Evolutionary conservation across 305 asterid genomes (phyloP).

Genomic region (Stenogyne calaminthoides): DNA sequence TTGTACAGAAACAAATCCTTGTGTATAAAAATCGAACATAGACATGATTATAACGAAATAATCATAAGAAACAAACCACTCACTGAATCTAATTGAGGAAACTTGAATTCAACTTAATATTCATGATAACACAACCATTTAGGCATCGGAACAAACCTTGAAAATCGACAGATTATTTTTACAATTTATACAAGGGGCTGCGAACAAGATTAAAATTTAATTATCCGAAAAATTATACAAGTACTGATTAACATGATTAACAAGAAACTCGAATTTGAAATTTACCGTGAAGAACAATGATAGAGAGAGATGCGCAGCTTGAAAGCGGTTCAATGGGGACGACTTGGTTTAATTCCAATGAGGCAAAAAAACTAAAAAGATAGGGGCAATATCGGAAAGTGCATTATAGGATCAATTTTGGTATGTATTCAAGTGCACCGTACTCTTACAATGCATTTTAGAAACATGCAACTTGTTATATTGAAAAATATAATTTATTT

Average conservation of each 20-base stretch:
- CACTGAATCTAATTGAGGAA: not conserved
- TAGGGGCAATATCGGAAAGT: not conserved
- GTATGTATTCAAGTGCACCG: no score
- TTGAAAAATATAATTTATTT: no score
- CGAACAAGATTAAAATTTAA: not conserved
- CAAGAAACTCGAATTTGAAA: not conserved
- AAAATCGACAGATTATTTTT: no score
- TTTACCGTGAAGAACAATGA: not conserved
- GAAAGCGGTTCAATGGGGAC: no score
- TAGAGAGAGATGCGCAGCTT: not conserved
- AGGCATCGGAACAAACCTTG: not conserved
- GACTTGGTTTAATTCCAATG: no score
- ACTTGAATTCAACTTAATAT: not conserved
- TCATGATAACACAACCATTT: not conserved
- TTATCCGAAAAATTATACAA: not conserved
- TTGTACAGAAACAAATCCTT: not conserved
- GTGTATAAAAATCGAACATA: not conserved
- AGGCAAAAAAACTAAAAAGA: no score
- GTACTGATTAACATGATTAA: no score
- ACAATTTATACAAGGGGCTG: not conserved
- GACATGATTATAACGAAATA: not conserved
- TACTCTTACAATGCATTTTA: no score
- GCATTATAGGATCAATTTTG: no score
- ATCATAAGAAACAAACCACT: not conserved
- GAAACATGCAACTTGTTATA: no score